Base-by-base conservation (phyloP, 192 early-diverging fungal genomes). In the Linnemannia schmuckeri region DNA sequence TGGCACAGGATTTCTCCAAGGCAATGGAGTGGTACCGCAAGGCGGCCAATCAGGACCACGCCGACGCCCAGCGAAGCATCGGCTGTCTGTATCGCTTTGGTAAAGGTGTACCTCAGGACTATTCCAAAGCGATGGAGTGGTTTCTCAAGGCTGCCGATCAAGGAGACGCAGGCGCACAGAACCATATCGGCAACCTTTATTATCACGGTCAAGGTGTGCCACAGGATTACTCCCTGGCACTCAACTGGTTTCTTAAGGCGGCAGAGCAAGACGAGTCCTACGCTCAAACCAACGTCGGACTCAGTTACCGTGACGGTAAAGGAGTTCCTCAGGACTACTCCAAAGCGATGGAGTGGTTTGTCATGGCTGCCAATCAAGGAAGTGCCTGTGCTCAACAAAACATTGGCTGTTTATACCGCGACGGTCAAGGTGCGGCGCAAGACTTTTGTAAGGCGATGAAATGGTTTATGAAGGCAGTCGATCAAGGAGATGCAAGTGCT, bases 231-330 rank as follows among this genome's bases (percentile, higher is more conserved):
- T 2, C 24, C 0, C 4, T 4, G 8, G 70, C 70, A 15, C 15
- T 41, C 15, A 18, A 71, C 0, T 41, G 70, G 35, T 40, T 24
- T 20, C 70, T 1, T 38, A 71, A 71, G 17, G 70, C 70, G 0
- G 70, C 70, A 4, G 40, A 70, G 7, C 37, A 70, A 18, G 18
- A 27, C 3, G 18, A 70, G 6, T 3, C 37, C 35, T 2, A 3
- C 4, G 8, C 69, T 2, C 69, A 70, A 18, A 17, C 10, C 13
- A 70, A 33, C 18, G 4, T 96, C 27, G 95, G 95, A 7, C 91
- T 91, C 73, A 76, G 93, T 18, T 96, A 94, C 75, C 93, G 94
- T 75, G 93, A 94, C 88, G 95, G 95, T 2, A 0, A 78, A 91
- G 33, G 95, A 13, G 57, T 90, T 3, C 57, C 86, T 44, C 84